phyloP scores from a whole-genome alignment of 2,329 filamentous ascomycete species.

The Penicillium carneum region DNA sequence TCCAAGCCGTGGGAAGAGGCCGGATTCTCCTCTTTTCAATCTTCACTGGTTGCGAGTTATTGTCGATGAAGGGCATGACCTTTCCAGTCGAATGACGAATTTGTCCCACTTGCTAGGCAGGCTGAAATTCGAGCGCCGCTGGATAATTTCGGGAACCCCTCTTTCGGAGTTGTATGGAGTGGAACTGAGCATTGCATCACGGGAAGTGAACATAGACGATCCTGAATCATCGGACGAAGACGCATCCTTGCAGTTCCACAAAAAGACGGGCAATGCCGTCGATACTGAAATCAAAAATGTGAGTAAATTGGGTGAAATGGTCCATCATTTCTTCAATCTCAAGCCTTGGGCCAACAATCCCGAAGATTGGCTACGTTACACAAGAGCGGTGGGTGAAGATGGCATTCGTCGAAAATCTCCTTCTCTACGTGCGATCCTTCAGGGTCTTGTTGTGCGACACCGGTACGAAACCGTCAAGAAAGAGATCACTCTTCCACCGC shows the following conservation, averaged over 20 bases:
- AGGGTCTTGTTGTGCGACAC: constrained; percentile 82
- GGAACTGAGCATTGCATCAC: constrained; percentile 63
- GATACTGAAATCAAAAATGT: constrained; percentile 69
- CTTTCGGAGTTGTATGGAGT: constrained; percentile 82
- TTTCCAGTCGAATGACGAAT: constrained; percentile 70
- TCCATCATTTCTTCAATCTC: constrained; percentile 75
- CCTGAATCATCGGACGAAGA: constrained; percentile 39
- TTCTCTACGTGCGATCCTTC: constrained; percentile 71
- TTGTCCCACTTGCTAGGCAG: constrained; percentile 63
- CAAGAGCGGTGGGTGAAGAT: constrained; percentile 66
- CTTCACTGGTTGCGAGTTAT: constrained; percentile 88
- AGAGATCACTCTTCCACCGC: constrained; percentile 71
- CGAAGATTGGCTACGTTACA: constrained; percentile 75
- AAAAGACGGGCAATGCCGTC: constrained; percentile 50
- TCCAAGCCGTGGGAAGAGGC: constrained; percentile 52
- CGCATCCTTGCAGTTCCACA: constrained; percentile 44
- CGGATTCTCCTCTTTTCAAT: constrained; percentile 67
- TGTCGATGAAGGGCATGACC: constrained; percentile 87
- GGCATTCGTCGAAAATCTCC: constrained; percentile 57
- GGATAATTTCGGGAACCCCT: constrained; percentile 91
- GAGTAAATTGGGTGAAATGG: constrained; percentile 69
- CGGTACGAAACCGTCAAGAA: constrained; percentile 71
- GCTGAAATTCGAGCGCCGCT: constrained; percentile 72
- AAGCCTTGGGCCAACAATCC: constrained; percentile 78
- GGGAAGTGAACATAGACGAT: constrained; percentile 49